Conservation (phyloP, 129 eudicot species). For the Flaveria sonorensis region DNA sequence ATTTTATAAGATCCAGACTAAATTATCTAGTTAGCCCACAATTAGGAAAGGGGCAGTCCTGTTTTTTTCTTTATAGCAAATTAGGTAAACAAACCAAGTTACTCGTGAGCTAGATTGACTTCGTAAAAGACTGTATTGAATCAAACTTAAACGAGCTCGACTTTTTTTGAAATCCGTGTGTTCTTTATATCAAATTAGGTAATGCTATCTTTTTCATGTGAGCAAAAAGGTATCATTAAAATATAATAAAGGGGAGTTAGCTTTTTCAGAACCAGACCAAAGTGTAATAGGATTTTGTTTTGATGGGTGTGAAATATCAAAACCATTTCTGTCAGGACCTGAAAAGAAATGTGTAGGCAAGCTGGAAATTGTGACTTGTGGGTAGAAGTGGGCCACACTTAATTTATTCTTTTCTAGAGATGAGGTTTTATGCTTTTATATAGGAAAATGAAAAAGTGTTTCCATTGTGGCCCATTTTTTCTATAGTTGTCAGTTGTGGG, state of each 20-base stretch:
- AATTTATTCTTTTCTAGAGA: conserved; percentile 29
- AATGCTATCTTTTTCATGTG: conserved; percentile 15
- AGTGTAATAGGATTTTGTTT: conserved; percentile 26
- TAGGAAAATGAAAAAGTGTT: background rate
- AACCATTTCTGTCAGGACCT: conserved; percentile 25
- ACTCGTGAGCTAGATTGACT: too few relatives aligned
- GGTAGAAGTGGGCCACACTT: conserved; percentile 26
- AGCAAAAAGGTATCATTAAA: background rate
- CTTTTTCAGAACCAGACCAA: conserved; percentile 19
- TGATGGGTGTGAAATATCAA: conserved; percentile 30
- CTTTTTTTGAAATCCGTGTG: too few relatives aligned
- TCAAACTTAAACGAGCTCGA: too few relatives aligned
- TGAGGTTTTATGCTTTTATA: conserved; percentile 29
- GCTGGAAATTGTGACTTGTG: conserved; percentile 37
- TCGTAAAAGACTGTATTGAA: too few relatives aligned
- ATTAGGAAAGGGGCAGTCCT: conserved; percentile 26
- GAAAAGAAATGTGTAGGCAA: conserved; percentile 30
- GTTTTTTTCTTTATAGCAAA: conserved; percentile 21
- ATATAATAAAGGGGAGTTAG: conserved; percentile 9
- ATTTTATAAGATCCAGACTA: background rate
- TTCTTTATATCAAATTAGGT: background rate
- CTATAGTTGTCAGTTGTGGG: background rate
- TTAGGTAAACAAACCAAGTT: background rate
- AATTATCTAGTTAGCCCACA: conserved; percentile 22
- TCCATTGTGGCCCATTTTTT: conserved; percentile 24